Evolutionary conservation across 768 basidiomycete genomes (phyloP), one percentile per base, ranked within the genome.

Genomic region (Phylloporus sp.): DNA sequence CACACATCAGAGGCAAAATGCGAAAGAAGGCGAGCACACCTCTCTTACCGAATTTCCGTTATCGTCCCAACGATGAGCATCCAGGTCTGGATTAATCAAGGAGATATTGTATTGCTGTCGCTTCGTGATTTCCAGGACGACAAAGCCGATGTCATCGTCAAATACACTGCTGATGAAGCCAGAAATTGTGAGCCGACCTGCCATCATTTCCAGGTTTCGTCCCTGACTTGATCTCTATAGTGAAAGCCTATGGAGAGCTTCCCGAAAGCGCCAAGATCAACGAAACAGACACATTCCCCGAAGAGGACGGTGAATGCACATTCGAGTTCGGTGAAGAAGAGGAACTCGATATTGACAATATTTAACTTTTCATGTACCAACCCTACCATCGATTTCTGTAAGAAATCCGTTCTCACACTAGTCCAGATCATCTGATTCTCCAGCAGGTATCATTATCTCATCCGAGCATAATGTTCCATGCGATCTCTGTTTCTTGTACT

Each of bases 1-100:
- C 93, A 9, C 97, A 99, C 69, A 98, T 99, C 63, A 81, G 97
- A 73, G 97, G 97, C 34, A 97, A 97, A 76, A 95, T 99, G 95
- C 76, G 97, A 62, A 99, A 98, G 76, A 99, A 99, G 88, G 95
- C 88, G 59, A 55, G 82, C 70, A 6, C 27, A 10, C 23, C 4
- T 18, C 12, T 11, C 52, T 26, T 20, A 7, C 5, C 4, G 2
- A 22, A 9, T 47, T 13, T 31, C 29, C 11, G 28, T 18, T 38
- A 20, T 59, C 18, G 20, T 32, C 24, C 50, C 31, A 58, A 54
- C 54, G 46, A 24, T 27, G 24, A 15, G 15, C 42, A 20, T 52
- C 22, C 50, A 97, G 95, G 94, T 98, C 65, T 98, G 95, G 95
- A 98, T 98, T 68, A 97, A 95, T 69, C 92, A 97, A 63, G 95